Base-by-base conservation (phyloP, 2,329 filamentous ascomycete species). In the Aspergillus sp. region DNA sequence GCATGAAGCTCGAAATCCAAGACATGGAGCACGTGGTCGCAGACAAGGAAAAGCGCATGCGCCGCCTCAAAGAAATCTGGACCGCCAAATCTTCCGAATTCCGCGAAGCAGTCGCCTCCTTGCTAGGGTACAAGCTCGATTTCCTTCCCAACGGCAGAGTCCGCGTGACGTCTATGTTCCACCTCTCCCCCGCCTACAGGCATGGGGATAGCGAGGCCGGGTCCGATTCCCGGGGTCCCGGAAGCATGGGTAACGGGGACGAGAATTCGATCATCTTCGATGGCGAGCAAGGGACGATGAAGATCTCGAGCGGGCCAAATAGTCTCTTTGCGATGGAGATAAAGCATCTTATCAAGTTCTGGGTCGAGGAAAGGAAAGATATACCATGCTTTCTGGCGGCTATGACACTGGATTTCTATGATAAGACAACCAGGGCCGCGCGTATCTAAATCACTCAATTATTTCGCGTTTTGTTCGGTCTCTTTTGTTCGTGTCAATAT, bases 101-200 rank as follows among this genome's bases (percentile, higher is more conserved):
- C 80, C 92, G 96, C 54, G 93, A 98, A 79, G 92, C 93, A 34
- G 93, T 99, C 61, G 93, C 93, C 65, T 92, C 89, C 22, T 90
- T 97, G 0, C 84, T 99, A 0, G 95, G 95, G 0, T 99, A 93
- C 90, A 94, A 94, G 57, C 87, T 98, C 13, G 93, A 95, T 34
- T 98, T 99, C 75, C 90, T 97, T 75, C 93, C 93, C n/a, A 97
- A 97, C 75, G 95, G 95, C 47, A 94, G 96, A 71, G 96, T 97
- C 79, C 89, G 92, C 34, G 92, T 97, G 23, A 96, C 94, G 58
- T 90, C 86, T 62, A 90, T 94, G 67, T 96, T 94, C 73, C 91
- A 91, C 73, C 90, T 93, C 0, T 89, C 86, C 2, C 77, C 78
- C 64, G 77, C 75, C 11, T 80, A 80, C 60, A 68, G 78, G 54